These are phyloP conservation scores for Plantago major DNA, from an alignment of 257 asterid genomes.

Conservation along the genomic window DNA sequence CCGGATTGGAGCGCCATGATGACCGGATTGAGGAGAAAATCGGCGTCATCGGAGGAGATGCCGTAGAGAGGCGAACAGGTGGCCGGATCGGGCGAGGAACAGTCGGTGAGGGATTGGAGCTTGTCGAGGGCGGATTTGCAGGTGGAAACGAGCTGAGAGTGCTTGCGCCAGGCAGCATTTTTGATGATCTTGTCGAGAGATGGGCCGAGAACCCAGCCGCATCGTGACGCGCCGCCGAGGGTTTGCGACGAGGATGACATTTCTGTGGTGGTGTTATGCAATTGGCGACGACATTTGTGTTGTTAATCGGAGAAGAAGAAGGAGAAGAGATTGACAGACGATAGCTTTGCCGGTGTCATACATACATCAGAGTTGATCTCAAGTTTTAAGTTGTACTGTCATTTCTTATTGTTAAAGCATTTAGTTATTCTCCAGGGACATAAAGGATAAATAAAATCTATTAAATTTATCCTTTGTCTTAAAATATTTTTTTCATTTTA, in stretches of 20 bases:
- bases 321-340: too few relatives aligned
- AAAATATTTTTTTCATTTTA: too few relatives aligned
- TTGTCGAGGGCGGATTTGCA: conserved; percentile 91
- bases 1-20: conserved; percentile 72
- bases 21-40: conserved; percentile 66
- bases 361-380: too few relatives aligned
- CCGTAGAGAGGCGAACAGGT: conserved; percentile 89
- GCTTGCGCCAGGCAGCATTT: conserved; percentile 97
- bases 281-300: not conserved
- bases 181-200: conserved; percentile 92
- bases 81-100: conserved; percentile 61
- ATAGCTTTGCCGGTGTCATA: not conserved
- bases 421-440: too few relatives aligned
- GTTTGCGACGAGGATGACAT: conserved; percentile 44
- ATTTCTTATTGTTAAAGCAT: too few relatives aligned
- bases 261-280: not conserved
- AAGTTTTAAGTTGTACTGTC: too few relatives aligned
- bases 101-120: conserved; percentile 68
- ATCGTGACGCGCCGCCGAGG: conserved; percentile 90
- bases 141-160: conserved; percentile 81
- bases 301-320: not conserved
- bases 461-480: too few relatives aligned
- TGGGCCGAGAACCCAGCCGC: conserved; percentile 95
- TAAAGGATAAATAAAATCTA: too few relatives aligned
- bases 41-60: conserved; percentile 58